Evolutionary conservation across 805 yeast genomes (phyloP), one percentile per base, ranked within the genome.

Genomic region (Metschnikowia koreensis): DNA sequence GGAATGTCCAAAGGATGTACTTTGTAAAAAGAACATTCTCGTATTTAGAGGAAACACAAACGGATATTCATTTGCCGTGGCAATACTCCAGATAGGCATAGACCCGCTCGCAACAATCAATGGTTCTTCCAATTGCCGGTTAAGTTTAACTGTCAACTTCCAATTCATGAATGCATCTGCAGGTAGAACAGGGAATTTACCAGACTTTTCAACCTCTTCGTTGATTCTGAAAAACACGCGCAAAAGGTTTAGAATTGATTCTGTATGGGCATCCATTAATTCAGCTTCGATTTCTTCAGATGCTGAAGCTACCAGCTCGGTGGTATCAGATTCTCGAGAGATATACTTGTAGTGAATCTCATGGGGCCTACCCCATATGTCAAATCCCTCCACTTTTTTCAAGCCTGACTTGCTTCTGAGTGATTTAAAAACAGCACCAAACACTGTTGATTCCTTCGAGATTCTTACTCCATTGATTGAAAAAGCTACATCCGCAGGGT

Each of bases 1-100:
- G 1, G 96, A 87, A 64, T 89, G 86, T 0, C 98, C 98, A 71
- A 88, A 92, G 0, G 97, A 91, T 0, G 97, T 89, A 7, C 92
- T 83, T 58, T 88, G 93, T 50, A 93, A 68, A 61, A 89, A 90
- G 56, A 83, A 80, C 41, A 87, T 75, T 52, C 97, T 77, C 0
- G 94, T 82, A 46, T 86, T 94, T 41, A 93, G 70, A 0, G 98
- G 97, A 62, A 89, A 89, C 42, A 93, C 63, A 60, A 93, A 93
- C 11, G 96, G 89, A 60, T 79, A 90, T 16, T 81, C 77, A 48
- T 85, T 77, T 0, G 96, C 83, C n/a, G 90, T 70, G 52, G 81
- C 79, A 36, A 87, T 79, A 17, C 86, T 79, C 98, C 98, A 93
- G 7, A 80, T 81, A 0, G 98, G 98, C 39, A 93, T 65, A 1